Conservation (phyloP, 139 green algal species). For the Zygnema cylindricum region DNA sequence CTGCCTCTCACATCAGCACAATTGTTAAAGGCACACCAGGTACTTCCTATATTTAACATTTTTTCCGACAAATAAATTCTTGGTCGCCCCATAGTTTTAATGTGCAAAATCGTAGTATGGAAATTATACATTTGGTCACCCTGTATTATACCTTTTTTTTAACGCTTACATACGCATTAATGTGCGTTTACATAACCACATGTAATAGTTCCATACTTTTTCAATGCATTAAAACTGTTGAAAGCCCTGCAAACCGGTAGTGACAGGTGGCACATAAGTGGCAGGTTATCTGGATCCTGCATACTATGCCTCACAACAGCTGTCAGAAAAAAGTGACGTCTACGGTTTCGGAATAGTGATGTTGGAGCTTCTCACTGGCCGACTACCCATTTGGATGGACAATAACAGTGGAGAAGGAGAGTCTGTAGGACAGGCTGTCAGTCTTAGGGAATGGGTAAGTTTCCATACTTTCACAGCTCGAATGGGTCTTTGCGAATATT, state of each 20-base stretch:
- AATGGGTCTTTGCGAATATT: neutral
- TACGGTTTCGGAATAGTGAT: constrained; percentile 48
- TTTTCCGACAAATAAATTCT: neutral
- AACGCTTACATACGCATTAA: constrained; percentile 3
- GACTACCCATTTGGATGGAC: constrained; percentile 39
- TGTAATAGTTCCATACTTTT: neutral
- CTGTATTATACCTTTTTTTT: constrained; percentile 11
- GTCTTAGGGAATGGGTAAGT: constrained; percentile 44
- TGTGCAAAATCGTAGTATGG: neutral
- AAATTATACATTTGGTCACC: neutral
- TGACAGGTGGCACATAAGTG: no score
- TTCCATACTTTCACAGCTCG: neutral
- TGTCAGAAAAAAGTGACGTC: constrained; percentile 45
- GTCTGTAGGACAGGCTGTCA: constrained; percentile 19
- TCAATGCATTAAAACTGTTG: neutral
- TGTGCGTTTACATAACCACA: neutral
- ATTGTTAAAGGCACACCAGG: constrained; percentile 43
- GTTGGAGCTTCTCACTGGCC: constrained; percentile 34
- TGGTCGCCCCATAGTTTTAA: neutral
- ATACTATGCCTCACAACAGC: constrained; percentile 29
- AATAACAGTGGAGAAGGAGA: neutral
- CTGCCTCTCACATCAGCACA: constrained; percentile 40
- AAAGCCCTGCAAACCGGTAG: neutral
- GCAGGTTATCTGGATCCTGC: constrained; percentile 45
- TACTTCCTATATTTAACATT: neutral